These are phyloP conservation scores for Exophiala bonariae DNA, from an alignment of 2,329 filamentous ascomycete species.

Conservation along the genomic window DNA sequence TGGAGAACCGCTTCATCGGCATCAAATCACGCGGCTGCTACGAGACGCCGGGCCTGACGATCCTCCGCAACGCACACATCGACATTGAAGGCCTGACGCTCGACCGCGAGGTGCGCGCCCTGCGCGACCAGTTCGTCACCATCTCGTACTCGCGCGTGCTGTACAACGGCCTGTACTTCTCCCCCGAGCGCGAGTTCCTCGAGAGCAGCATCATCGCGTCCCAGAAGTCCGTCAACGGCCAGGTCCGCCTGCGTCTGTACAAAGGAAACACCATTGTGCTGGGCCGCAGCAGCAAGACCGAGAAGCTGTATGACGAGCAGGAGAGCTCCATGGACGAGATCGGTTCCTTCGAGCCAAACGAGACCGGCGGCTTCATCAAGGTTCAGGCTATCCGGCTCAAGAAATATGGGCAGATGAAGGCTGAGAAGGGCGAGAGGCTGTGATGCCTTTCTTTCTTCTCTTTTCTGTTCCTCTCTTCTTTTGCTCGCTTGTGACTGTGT, in stretches of 20 bases:
- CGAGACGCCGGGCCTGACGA: slow-evolving; percentile 63
- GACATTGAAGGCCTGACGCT: slow-evolving; percentile 67
- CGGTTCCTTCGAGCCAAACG: slow-evolving; percentile 65
- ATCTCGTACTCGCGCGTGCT: slow-evolving; percentile 60
- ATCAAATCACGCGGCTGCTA: slow-evolving; percentile 81
- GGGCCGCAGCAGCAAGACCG: slow-evolving; percentile 61
- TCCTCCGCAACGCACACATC: slow-evolving; percentile 58
- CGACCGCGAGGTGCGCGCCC: slow-evolving; percentile 66
- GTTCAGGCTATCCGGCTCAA: slow-evolving; percentile 41
- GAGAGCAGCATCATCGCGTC: slow-evolving; percentile 63
- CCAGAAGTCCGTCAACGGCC: slow-evolving; percentile 63
- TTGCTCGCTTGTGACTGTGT: no score
- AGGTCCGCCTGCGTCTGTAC: slow-evolving; percentile 64
- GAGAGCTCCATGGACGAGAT: slow-evolving; percentile 71
- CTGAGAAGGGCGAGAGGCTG: slow-evolving; percentile 25
- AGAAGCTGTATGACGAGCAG: slow-evolving; percentile 68
- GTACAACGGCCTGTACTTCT: slow-evolving; percentile 68
- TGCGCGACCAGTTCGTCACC: slow-evolving; percentile 71
- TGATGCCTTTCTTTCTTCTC: no score
- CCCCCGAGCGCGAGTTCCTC: slow-evolving; percentile 69
- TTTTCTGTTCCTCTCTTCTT: no score
- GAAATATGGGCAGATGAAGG: slow-evolving; percentile 46
- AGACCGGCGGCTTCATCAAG: slow-evolving; percentile 64
- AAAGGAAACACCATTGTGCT: slow-evolving; percentile 65
- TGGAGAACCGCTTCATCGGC: slow-evolving; percentile 78